Evolutionary conservation across 371 early-diverging fungal species (phyloP).

Genomic region (Nosema muscidifuracis): DNA sequence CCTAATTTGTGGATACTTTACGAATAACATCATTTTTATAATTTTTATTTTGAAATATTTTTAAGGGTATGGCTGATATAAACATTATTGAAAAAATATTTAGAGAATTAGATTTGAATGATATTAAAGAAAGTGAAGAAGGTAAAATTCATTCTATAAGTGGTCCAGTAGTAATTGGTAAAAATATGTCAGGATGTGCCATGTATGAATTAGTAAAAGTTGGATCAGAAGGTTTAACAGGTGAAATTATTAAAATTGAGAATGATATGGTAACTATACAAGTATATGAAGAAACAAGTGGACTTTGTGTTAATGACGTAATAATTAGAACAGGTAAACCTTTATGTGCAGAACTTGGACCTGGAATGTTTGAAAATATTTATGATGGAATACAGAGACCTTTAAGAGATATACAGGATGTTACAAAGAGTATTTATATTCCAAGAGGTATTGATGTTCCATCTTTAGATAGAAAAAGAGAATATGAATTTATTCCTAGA

Average conservation of each 20-base stretch:
- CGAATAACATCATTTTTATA: too few relatives aligned
- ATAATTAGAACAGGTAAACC: conserved; percentile 92
- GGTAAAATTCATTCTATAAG: conserved; percentile 91
- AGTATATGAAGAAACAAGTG: conserved; percentile 99
- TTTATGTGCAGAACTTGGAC: conserved; percentile 95
- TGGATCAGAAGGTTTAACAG: conserved; percentile 87
- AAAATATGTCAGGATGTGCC: conserved; percentile 92
- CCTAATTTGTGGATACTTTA: too few relatives aligned
- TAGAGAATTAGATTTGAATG: conserved; percentile 33
- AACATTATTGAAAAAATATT: conserved; percentile 42
- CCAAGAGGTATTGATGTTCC: conserved; percentile 94
- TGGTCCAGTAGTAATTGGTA: conserved; percentile 97
- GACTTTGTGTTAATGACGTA: conserved; percentile 94
- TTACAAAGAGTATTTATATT: conserved; percentile 89
- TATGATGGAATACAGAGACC: conserved; percentile 99
- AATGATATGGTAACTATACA: conserved; percentile 96
- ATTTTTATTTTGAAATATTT: too few relatives aligned
- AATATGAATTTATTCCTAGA: conserved; percentile 87
- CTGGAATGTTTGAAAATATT: conserved; percentile 93
- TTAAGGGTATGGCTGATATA: conserved; percentile 3
- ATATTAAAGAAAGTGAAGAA: conserved; percentile 69
- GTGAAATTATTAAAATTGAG: conserved; percentile 98
- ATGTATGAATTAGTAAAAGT: conserved; percentile 99
- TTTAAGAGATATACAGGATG: conserved; percentile 83
- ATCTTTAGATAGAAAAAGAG: conserved; percentile 77